Evolutionary conservation across 768 basidiomycete genomes (phyloP).

Genomic region (Boletus pseudopeckii): DNA sequence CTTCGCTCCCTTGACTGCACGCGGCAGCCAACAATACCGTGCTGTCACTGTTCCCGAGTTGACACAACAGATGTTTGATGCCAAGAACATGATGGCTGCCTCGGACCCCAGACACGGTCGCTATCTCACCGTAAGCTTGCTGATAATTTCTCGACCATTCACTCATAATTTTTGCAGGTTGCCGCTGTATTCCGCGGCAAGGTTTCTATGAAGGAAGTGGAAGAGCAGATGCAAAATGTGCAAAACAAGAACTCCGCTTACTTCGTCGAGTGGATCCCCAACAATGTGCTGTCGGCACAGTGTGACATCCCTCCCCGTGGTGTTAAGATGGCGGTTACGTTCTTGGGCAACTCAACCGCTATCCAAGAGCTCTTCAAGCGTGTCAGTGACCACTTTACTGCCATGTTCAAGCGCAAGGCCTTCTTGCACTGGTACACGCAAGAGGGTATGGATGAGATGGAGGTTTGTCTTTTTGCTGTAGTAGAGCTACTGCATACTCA

Average conservation of each 20-base stretch:
- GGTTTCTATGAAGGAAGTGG: slow-evolving; percentile 99
- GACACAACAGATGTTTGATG: slow-evolving; percentile 99
- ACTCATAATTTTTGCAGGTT: slow-evolving; percentile 43
- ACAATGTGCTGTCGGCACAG: slow-evolving; percentile 97
- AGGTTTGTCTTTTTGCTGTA: slow-evolving; percentile 41
- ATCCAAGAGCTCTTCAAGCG: slow-evolving; percentile 99
- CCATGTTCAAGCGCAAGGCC: slow-evolving; percentile 99
- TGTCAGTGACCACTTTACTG: slow-evolving; percentile 96
- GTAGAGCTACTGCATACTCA: background rate
- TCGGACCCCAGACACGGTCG: slow-evolving; percentile 95
- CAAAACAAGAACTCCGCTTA: slow-evolving; percentile 97
- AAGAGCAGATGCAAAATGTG: slow-evolving; percentile 98
- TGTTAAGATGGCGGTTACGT: slow-evolving; percentile 95
- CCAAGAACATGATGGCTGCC: slow-evolving; percentile 99
- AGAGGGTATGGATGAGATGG: slow-evolving; percentile 99
- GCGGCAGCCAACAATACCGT: slow-evolving; percentile 92
- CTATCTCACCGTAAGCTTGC: slow-evolving; percentile 79
- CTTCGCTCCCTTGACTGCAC: slow-evolving; percentile 90
- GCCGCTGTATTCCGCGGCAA: slow-evolving; percentile 98
- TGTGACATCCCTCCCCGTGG: slow-evolving; percentile 97
- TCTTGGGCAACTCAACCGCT: slow-evolving; percentile 95
- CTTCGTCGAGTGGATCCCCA: slow-evolving; percentile 99
- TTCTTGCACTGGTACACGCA: slow-evolving; percentile 99
- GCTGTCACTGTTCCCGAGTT: slow-evolving; percentile 97
- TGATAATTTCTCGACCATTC: background rate